phyloP scores from a whole-genome alignment of 106 monocot species.

The Dendrobium catenatum region DNA sequence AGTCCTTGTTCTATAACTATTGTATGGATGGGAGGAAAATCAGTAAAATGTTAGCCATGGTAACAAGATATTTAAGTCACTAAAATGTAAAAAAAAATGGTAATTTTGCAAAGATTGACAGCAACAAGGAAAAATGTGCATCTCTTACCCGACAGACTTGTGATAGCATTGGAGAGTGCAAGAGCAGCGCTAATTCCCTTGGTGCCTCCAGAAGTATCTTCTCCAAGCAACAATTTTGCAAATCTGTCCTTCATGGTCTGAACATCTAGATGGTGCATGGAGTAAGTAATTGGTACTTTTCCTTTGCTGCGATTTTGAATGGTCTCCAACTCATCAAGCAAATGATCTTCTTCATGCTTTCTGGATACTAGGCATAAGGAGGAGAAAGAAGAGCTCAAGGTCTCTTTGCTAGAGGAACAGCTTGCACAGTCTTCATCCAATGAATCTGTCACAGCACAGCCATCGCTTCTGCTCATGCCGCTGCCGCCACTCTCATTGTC shows the following conservation, averaged over 20 bases:
- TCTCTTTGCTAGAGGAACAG: conserved; percentile 77
- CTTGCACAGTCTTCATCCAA: conserved; percentile 66
- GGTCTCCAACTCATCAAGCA: conserved; percentile 48
- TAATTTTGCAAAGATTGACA: too few relatives aligned
- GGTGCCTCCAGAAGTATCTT: conserved; percentile 75
- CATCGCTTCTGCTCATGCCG: conserved; percentile 30
- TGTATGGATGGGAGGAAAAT: neutral
- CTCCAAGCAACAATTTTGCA: conserved; percentile 76
- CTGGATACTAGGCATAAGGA: conserved; percentile 37
- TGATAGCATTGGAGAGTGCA: conserved; percentile 81
- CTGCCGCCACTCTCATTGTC: conserved; percentile 48
- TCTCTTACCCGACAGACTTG: conserved; percentile 65
- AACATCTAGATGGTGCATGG: conserved; percentile 56
- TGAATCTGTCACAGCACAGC: conserved; percentile 42
- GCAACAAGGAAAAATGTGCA: neutral
- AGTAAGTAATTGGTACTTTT: conserved; percentile 42
- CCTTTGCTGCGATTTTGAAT: conserved; percentile 31
- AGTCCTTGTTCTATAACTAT: neutral
- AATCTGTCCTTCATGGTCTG: conserved; percentile 88
- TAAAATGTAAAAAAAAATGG: too few relatives aligned
- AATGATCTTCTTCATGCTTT: conserved; percentile 42
- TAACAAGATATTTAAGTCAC: neutral
- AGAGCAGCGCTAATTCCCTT: conserved; percentile 61
- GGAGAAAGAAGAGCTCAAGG: conserved; percentile 58
- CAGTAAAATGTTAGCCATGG: neutral